Evolutionary conservation across 768 basidiomycete species (phyloP).

Genomic region (Mycena capillaripes): DNA sequence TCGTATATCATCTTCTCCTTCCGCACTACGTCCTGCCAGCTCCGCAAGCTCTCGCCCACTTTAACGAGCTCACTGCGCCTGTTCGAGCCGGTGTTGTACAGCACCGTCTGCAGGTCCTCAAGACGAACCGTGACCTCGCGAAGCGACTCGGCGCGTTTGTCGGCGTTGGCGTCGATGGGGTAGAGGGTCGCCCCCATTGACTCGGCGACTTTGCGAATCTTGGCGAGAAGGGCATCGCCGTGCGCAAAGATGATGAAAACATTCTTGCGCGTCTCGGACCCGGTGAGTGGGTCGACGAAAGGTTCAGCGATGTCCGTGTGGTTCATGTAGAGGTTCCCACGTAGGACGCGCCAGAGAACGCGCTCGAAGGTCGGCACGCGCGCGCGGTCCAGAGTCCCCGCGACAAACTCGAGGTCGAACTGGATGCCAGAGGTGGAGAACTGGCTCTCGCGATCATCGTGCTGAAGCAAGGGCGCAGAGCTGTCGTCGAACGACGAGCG

Average conservation of each 20-base stretch:
- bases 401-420: slow-evolving; percentile 97
- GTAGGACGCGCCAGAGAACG: slow-evolving; percentile 96
- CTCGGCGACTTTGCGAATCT: slow-evolving; percentile 98
- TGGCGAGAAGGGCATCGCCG: slow-evolving; percentile 90
- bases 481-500: slow-evolving; percentile 93
- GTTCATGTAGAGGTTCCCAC: slow-evolving; percentile 99
- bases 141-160: slow-evolving; percentile 92
- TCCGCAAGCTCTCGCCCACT: slow-evolving; percentile 86
- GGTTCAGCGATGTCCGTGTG: slow-evolving; percentile 95
- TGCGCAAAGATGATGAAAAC: slow-evolving; percentile 99
- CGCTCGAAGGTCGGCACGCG: slow-evolving; percentile 96
- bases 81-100: slow-evolving; percentile 90
- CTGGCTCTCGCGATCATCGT: slow-evolving; percentile 87
- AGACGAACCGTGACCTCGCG: slow-evolving; percentile 90
- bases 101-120: slow-evolving; percentile 90
- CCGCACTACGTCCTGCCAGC: slow-evolving; percentile 94
- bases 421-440: slow-evolving; percentile 64
- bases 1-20: slow-evolving; percentile 98
- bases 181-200: slow-evolving; percentile 99
- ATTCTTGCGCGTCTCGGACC: slow-evolving; percentile 92
- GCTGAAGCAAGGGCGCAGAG: slow-evolving; percentile 90
- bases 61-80: slow-evolving; percentile 86
- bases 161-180: slow-evolving; percentile 94
- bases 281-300: slow-evolving; percentile 89
- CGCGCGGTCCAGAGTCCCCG: slow-evolving; percentile 95